Base-by-base conservation (phyloP, 495 filamentous ascomycete species). In the Aspergillus carlsbadensis region DNA sequence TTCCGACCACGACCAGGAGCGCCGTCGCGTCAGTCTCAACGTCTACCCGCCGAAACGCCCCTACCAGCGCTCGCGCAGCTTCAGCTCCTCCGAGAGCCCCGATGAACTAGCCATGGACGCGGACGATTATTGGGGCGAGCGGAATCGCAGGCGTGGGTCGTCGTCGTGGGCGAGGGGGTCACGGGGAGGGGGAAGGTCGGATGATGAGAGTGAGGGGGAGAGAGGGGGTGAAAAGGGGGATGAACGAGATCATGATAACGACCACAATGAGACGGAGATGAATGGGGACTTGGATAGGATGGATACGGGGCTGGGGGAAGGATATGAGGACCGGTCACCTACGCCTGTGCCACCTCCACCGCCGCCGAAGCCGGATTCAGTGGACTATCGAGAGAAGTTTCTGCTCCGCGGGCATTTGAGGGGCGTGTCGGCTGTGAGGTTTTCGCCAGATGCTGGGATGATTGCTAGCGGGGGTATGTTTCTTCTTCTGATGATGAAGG, bases 361-460 rank as follows among this genome's bases (percentile, higher is more conserved):
- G 22, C 72, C 69, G 52, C 64, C 70, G 18, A 78, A 79, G 61
- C 78, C 78, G 5, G 73, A 75, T 11, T 59, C 61, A 18, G 54
- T 89, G 40, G 74, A 83, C 51, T 90, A 89, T 67, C 78, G 70
- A 48, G 78, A 81, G 44, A 82, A 82, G 54, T 81, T 85, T 67
- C 76, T 86, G 5, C 79, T 98, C 6, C 76, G 71, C 21, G 92
- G 91, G 6, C 94, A 98, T 72, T 72, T 81, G 35, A 82, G 83
- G 33, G 89, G 87, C 50, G 84, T 98, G 11, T 84, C 92, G n/a
- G 83, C 87, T 18, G 92, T 96, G 22, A 86, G 87, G 63, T 94
- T 96, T 72, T 96, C 91, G 2, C 94, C 92, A 10, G 87, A 95
- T 73, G 89, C 91, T 13, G 79, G 79, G 36, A 92, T 88, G 86